Evolutionary conservation across 2,329 filamentous ascomycete species (phyloP), one percentile per base, ranked within the genome.

Genomic region (Cadophora luteo-olivacea): DNA sequence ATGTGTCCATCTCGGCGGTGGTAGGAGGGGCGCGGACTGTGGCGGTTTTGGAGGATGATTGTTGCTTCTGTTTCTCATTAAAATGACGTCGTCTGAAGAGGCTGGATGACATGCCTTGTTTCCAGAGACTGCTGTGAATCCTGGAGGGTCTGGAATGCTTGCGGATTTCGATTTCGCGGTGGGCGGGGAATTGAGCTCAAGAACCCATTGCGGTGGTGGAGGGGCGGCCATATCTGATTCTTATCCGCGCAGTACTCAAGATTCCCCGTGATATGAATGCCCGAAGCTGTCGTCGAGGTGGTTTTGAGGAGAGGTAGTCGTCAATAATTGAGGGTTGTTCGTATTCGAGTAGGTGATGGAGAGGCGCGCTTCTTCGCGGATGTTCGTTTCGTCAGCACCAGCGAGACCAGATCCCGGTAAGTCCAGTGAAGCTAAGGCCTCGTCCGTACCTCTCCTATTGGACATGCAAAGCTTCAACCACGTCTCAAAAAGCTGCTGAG

Each of bases 1-100:
- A 85, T 25, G 91, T 94, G 80, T 98, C 95, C 86, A 94, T 97
- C 82, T 98, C 94, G 76, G 92, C 92, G 73, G 90, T 81, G 0
- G 91, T 91, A 38, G 91, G 91, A 69, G 90, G 84, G 76, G 91
- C 89, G 74, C 91, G 89, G 68, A 79, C 85, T 6, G 57, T 29
- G 72, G 70, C 80, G 77, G 78, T 77, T 74, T 77, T 76, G 49
- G 78, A 67, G 11, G 68, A 65, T 72, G 78, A 73, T 79, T 80
- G 72, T 77, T 81, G 75, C 74, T 80, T 76, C 80, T 82, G 66
- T 41, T 19, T 24, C 33, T 33, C n/a, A 52, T 75, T 70, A 76
- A 66, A 12, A 51, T 33, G 9, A 7, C 51, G 72, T 57, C 24
- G 55, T 32, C 32, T 19, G 49, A 19, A 38, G 60, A 33, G 58